Conservation (phyloP, 2,329 filamentous ascomycete genomes). For the Microsporum canis region DNA sequence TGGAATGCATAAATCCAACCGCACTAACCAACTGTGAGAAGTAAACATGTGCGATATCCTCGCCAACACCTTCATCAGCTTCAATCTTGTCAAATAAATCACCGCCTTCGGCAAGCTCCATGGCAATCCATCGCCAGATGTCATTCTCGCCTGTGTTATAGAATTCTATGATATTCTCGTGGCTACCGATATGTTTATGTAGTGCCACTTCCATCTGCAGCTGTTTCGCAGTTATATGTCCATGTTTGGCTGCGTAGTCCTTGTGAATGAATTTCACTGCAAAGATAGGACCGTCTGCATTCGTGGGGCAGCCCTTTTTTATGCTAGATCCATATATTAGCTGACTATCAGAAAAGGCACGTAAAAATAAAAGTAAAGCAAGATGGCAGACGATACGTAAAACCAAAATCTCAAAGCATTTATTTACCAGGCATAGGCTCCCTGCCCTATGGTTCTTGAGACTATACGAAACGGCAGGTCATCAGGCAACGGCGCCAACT, state of each 20-base stretch:
- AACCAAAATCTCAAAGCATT: constrained; percentile 16
- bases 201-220: constrained; percentile 84
- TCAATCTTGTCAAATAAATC: constrained; percentile 99
- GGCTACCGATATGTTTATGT: constrained; percentile 76
- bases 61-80: constrained; percentile 84
- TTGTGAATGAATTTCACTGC: constrained; percentile 99
- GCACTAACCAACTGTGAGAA: constrained; percentile 85
- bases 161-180: constrained; percentile 89
- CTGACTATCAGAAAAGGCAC: not conserved
- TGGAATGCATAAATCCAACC: constrained; percentile 90
- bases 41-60: constrained; percentile 93
- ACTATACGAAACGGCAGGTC: constrained; percentile 88
- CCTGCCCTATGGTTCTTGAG: constrained; percentile 91
- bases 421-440: constrained; percentile 85
- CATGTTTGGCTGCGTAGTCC: constrained; percentile 79
- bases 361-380: not conserved
- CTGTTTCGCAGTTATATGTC: constrained; percentile 78
- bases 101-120: constrained; percentile 91
- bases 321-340: constrained; percentile 45
- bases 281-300: constrained; percentile 63
- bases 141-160: constrained; percentile 76
- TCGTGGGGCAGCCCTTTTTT: constrained; percentile 76
- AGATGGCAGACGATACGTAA: not conserved
- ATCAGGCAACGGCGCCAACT: constrained; percentile 70
- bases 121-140: constrained; percentile 92